These are phyloP conservation scores for Pistacia atlantica DNA, from an alignment of 345 rosid genomes.

Conservation along the genomic window DNA sequence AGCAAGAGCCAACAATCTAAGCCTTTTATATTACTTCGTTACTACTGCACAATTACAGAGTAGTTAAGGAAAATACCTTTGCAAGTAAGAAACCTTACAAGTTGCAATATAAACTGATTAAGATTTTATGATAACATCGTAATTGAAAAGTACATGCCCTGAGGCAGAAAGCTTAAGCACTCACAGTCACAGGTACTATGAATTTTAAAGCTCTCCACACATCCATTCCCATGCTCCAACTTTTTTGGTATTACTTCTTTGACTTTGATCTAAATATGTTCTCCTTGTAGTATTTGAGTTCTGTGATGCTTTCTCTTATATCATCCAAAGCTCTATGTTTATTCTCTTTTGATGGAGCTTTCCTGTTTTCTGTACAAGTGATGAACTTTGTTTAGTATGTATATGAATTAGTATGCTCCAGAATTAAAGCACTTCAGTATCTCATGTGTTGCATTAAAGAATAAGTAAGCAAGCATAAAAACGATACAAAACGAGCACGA, in stretches of 20 bases:
- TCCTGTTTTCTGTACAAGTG: constrained; percentile 48
- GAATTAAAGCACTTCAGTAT: too few relatives aligned
- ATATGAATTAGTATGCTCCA: background rate
- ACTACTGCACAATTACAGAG: too few relatives aligned
- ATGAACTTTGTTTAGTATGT: constrained; percentile 12
- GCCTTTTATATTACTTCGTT: too few relatives aligned
- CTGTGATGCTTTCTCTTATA: constrained; percentile 79
- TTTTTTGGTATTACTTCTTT: constrained; percentile 38
- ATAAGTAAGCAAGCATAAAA: too few relatives aligned
- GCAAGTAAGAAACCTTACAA: background rate
- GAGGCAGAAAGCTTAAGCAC: too few relatives aligned
- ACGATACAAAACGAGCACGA: too few relatives aligned
- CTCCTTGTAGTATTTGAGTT: constrained; percentile 78
- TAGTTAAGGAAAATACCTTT: too few relatives aligned
- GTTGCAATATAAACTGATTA: background rate
- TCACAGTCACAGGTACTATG: background rate
- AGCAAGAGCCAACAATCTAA: too few relatives aligned
- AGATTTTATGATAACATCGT: too few relatives aligned
- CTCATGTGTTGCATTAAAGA: too few relatives aligned
- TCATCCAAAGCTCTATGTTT: constrained; percentile 90
- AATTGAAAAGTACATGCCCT: background rate
- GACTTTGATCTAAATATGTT: constrained; percentile 56
- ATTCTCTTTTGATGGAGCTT: constrained; percentile 69
- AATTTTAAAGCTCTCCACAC: background rate
- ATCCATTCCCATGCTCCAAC: background rate